Conservation (phyloP, 257 asterid genomes). For the Nicotiana noctiflora region DNA sequence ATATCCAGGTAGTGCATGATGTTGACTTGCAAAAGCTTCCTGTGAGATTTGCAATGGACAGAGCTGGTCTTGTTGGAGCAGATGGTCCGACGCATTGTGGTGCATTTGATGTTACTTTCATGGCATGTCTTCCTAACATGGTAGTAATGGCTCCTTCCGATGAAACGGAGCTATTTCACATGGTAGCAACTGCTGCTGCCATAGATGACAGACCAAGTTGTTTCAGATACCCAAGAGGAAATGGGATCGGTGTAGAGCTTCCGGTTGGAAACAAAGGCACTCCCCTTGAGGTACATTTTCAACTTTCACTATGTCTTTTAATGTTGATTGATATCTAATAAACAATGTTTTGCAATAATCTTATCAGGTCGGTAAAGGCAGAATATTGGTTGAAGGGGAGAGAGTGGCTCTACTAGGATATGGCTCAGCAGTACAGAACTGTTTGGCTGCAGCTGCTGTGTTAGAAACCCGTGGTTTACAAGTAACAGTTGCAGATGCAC, state of each 20-base stretch:
- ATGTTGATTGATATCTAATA: neutral
- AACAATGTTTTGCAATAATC: neutral
- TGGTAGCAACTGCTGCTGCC: slow-evolving; percentile 97
- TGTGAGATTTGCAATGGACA: slow-evolving; percentile 87
- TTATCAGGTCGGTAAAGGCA: slow-evolving; percentile 71
- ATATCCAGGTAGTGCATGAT: slow-evolving; percentile 79
- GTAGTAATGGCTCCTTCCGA: slow-evolving; percentile 98
- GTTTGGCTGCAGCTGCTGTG: slow-evolving; percentile 76
- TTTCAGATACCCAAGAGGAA: slow-evolving; percentile 92
- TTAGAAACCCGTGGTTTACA: slow-evolving; percentile 49
- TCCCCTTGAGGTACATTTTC: slow-evolving; percentile 64
- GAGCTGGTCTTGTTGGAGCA: slow-evolving; percentile 94
- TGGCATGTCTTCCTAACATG: slow-evolving; percentile 99
- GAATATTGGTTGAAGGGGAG: slow-evolving; percentile 76
- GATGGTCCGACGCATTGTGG: slow-evolving; percentile 99
- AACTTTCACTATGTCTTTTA: neutral
- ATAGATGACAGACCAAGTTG: slow-evolving; percentile 92
- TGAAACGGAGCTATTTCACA: slow-evolving; percentile 84
- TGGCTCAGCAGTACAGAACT: slow-evolving; percentile 82
- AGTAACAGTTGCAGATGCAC: slow-evolving; percentile 86
- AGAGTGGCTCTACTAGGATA: slow-evolving; percentile 89
- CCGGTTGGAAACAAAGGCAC: slow-evolving; percentile 83
- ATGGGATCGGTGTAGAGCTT: slow-evolving; percentile 66
- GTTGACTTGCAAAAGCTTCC: slow-evolving; percentile 98
- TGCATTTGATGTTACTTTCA: slow-evolving; percentile 70